Evolutionary conservation across 257 asterid genomes (phyloP).

Genomic region (Jacaranda copaia): DNA sequence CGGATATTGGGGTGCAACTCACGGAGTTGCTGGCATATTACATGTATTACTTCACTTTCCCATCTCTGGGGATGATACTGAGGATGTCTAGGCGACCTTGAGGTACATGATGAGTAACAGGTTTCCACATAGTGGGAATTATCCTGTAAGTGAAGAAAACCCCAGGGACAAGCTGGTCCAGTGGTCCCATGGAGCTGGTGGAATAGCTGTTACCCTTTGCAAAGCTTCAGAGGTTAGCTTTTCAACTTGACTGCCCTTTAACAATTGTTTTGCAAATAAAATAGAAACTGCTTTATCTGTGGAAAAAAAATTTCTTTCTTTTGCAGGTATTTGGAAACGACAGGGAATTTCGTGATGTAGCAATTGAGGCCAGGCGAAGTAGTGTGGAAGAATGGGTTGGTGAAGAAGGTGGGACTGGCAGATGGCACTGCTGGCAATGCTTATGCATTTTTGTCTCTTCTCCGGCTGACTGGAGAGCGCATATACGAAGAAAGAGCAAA

Average conservation of each 20-base stretch:
- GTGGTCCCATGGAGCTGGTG: constrained; percentile 88
- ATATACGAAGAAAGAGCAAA: constrained; percentile 71
- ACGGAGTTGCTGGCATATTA: constrained; percentile 82
- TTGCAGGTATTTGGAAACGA: constrained; percentile 60
- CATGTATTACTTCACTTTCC: constrained; percentile 73
- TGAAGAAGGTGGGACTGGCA: constrained; percentile 71
- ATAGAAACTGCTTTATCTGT: neutral
- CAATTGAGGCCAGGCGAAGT: constrained; percentile 92
- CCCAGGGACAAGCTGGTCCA: constrained; percentile 80
- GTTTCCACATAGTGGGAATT: constrained; percentile 79
- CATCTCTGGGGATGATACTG: constrained; percentile 44
- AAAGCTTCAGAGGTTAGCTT: constrained; percentile 72
- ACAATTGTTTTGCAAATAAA: neutral
- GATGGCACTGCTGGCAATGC: constrained; percentile 82
- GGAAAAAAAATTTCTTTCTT: neutral
- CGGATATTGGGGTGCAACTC: constrained; percentile 90
- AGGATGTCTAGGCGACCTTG: constrained; percentile 69
- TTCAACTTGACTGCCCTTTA: neutral
- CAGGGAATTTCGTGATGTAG: constrained; percentile 77
- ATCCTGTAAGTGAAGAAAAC: constrained; percentile 86
- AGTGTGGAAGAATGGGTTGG: constrained; percentile 81
- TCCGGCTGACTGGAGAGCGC: constrained; percentile 69
- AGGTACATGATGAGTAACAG: constrained; percentile 86
- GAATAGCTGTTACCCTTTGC: constrained; percentile 73
- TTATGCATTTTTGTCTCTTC: constrained; percentile 69